phyloP scores from a whole-genome alignment of 805 yeast species.

The Barnettozyma botsteinii region DNA sequence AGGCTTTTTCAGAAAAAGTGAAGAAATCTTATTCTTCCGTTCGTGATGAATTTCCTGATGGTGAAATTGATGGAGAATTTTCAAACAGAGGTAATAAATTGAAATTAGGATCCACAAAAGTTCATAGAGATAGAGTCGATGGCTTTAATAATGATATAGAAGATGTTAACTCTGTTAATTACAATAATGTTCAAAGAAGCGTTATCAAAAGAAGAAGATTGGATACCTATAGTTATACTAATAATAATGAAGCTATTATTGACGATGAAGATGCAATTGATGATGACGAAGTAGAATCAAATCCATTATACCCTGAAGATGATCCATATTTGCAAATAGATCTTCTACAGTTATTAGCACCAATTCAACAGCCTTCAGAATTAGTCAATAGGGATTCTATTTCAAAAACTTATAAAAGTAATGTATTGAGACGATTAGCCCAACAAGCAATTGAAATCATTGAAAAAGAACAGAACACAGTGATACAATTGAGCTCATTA shows the following conservation, averaged over 20 bases:
- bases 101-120: constrained; percentile 41
- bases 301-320: constrained; percentile 24
- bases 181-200: constrained; percentile 28
- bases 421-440: constrained; percentile 56
- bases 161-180: constrained; percentile 19
- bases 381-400: constrained; percentile 65
- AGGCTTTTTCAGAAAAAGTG: constrained; percentile 14
- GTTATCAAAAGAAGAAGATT: constrained; percentile 28
- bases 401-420: constrained; percentile 55
- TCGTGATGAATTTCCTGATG: constrained; percentile 8
- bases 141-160: constrained; percentile 28
- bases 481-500: constrained; percentile 63
- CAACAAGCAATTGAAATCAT: constrained; percentile 69
- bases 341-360: constrained; percentile 58
- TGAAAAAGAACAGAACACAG: constrained; percentile 73
- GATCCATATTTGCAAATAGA: constrained; percentile 46
- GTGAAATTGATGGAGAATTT: constrained; percentile 27
- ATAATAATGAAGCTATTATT: background rate
- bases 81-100: constrained; percentile 57
- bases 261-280: constrained; percentile 24
- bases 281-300: constrained; percentile 27
- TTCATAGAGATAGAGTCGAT: constrained; percentile 40
- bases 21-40: constrained; percentile 4
- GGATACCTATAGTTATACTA: constrained; percentile 11
- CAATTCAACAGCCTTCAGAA: constrained; percentile 78